A percentile compares a stretch with the other conserved stretches of the same genome.
These are phyloP conservation scores for Cytospora schulzeri DNA, from an alignment of 2,329 filamentous ascomycete genomes.

Conservation along the genomic window DNA sequence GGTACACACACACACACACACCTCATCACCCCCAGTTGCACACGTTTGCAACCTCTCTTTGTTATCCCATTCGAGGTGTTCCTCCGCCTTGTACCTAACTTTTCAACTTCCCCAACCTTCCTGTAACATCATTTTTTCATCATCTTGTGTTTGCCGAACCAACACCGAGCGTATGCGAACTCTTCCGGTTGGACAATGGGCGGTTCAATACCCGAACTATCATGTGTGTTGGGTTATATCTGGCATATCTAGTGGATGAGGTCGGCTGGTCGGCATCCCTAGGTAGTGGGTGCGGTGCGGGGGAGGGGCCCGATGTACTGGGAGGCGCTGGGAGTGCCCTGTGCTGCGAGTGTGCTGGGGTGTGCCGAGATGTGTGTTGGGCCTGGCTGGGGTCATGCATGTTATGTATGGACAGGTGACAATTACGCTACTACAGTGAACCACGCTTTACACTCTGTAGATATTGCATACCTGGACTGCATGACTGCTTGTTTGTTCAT, in stretches of 20 bases:
- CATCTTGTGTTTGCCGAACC: conserved; percentile 12
- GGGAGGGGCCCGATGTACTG: too few species aligned
- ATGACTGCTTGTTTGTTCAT: background rate
- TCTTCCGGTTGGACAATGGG: conserved; percentile 17
- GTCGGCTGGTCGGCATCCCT: background rate
- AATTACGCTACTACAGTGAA: too few species aligned
- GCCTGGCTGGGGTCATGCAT: background rate
- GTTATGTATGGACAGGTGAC: background rate
- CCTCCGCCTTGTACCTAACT: background rate
- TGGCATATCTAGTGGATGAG: background rate
- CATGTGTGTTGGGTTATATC: background rate
- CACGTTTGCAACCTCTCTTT: too few species aligned
- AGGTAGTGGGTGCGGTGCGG: background rate
- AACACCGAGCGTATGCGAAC: conserved; percentile 18
- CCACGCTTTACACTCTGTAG: too few species aligned
- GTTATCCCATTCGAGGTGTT: background rate
- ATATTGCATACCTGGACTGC: too few species aligned
- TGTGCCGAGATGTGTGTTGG: too few species aligned
- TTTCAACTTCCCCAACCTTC: background rate
- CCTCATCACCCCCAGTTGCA: too few species aligned
- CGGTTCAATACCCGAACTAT: background rate
- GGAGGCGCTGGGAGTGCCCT: too few species aligned
- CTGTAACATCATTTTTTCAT: background rate
- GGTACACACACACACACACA: too few species aligned
- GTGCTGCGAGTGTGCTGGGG: too few species aligned